phyloP scores from a whole-genome alignment of 2,329 filamentous ascomycete genomes.

The Fusarium praegraminearum region DNA sequence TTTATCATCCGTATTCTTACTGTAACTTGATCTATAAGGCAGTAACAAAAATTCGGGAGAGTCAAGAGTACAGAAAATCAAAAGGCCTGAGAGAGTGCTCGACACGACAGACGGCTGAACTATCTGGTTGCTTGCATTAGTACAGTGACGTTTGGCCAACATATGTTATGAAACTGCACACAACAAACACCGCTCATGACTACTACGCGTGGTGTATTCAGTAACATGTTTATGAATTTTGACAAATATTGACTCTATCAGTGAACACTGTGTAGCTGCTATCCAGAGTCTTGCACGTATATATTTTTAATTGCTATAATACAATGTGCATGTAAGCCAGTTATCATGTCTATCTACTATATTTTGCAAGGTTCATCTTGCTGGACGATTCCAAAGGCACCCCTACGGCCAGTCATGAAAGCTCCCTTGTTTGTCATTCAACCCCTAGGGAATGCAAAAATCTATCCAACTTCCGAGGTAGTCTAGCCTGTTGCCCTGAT shows the following conservation, averaged over 20 bases:
- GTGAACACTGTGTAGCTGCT: neutral
- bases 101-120: neutral
- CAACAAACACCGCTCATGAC: neutral
- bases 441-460: slow-evolving; percentile 71
- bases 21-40: neutral
- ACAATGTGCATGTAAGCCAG: neutral
- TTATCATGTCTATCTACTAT: neutral
- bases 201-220: neutral
- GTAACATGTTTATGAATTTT: neutral
- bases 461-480: slow-evolving; percentile 95
- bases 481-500: slow-evolving; percentile 73
- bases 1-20: neutral
- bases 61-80: neutral
- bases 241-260: neutral
- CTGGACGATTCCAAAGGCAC: neutral
- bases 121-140: neutral
- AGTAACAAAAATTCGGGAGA: neutral
- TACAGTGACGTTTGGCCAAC: neutral
- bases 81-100: neutral
- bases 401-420: neutral
- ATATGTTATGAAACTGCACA: neutral
- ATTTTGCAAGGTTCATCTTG: neutral
- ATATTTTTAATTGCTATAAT: neutral
- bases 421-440: neutral
- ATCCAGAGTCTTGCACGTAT: neutral